Evolutionary conservation across 2,329 filamentous ascomycete genomes (phyloP).

Genomic region (Penicillium italicum): DNA sequence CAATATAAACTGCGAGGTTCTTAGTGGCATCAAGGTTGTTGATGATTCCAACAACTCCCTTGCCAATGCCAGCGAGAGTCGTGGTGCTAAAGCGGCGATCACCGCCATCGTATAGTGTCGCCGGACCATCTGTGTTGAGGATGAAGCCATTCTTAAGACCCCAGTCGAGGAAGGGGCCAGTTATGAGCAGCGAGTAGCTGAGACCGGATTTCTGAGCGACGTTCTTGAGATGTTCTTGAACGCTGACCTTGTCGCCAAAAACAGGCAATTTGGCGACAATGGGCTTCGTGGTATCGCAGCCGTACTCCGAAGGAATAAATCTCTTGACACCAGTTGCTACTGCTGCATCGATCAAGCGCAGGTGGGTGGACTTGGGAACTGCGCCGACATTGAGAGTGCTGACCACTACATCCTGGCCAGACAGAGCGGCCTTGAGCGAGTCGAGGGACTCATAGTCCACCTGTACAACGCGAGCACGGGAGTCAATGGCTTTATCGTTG

Average conservation of each 20-base stretch:
- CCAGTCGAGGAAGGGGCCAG: constrained; percentile 36
- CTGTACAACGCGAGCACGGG: constrained; percentile 14
- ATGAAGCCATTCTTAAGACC: constrained; percentile 41
- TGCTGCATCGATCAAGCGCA: constrained; percentile 31
- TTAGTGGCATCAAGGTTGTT: constrained; percentile 51
- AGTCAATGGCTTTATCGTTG: constrained; percentile 6
- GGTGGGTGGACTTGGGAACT: constrained; percentile 5
- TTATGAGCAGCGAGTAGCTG: constrained; percentile 33
- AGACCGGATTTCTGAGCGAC: constrained; percentile 18
- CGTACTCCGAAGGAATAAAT: constrained; percentile 38
- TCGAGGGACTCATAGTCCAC: constrained; percentile 31
- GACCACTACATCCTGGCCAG: constrained; percentile 31
- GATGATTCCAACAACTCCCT: constrained; percentile 50
- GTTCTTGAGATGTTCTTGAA: constrained; percentile 29
- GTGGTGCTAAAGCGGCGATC: constrained; percentile 49
- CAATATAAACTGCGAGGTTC: constrained; percentile 50
- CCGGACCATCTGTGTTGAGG: constrained; percentile 39
- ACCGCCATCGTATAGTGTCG: constrained; percentile 50
- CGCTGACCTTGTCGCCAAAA: constrained; percentile 31
- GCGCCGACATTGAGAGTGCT: constrained; percentile 14
- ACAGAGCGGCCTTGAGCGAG: constrained; percentile 24
- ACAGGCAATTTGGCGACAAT: constrained; percentile 27
- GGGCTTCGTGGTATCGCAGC: constrained; percentile 29
- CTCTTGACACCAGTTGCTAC: constrained; percentile 29
- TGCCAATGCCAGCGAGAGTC: constrained; percentile 46